Evolutionary conservation across 768 basidiomycete species (phyloP), one percentile per base, ranked within the genome.

Genomic region (Imleria badia): DNA sequence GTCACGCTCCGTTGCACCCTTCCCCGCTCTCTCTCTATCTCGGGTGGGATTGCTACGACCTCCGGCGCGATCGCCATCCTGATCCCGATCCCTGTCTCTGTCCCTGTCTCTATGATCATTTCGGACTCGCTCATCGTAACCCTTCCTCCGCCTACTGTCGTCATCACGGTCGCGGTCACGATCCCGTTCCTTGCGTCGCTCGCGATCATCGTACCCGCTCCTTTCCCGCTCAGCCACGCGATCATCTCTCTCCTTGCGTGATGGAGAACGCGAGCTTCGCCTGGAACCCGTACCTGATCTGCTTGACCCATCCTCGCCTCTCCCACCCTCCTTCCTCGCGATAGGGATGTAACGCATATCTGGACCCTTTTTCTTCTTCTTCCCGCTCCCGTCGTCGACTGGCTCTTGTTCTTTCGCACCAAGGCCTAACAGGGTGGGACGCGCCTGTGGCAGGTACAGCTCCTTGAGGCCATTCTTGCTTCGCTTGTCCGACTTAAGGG

Each of bases 391-490:
- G 56, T 90, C 84, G 53, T 91, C 87, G 6, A 82, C 78, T 1
- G 81, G 77, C 63, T 89, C 85, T 60, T 81, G 79, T 63, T 95
- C 89, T 66, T 97, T 98, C 3, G 97, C 97, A 3, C 97, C 95
- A 29, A 99, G 88, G 0, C 96, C 97, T 11, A 98, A 74, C 13
- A 98, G 72, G 0, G 94, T 86, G 0, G 96, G 94, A 15, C 97
- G 81, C 3, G 89, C 76, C 51, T 79, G 75, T 0, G 97, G 97
- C 0, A 95, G 72, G 67, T 92, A 94, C 2, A 94, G 87, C 61
- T 93, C 84, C 3, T 83, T 78, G 15, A 84, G 67, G 3, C 84
- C 89, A 55, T 82, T 75, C 48, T 71, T 71, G 3, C 60, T 79
- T 15, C 83, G 79, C 10, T 81, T 76, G 35, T 81, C 84, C 41